Conservation (phyloP, 2,329 filamentous ascomycete species). For the Aureobasidium sp. region DNA sequence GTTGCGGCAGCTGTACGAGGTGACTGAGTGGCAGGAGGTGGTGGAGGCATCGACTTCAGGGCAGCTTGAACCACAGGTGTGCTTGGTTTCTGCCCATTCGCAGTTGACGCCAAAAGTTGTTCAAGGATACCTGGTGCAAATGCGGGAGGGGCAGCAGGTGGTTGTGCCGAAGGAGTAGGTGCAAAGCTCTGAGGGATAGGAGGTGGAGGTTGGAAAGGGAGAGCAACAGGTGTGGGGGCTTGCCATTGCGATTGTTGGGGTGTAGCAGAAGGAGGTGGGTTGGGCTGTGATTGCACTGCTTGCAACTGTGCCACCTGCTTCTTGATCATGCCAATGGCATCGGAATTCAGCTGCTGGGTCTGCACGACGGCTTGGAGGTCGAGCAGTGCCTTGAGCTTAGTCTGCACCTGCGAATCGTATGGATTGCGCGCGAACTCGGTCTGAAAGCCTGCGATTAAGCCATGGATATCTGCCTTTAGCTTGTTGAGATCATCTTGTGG, state of each 20-base stretch:
- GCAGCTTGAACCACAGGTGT: slow-evolving; percentile 31
- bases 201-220: slow-evolving; percentile 24
- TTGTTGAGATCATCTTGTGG: slow-evolving; percentile 43
- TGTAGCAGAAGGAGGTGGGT: slow-evolving; percentile 24
- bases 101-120: slow-evolving; percentile 29
- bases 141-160: slow-evolving; percentile 22
- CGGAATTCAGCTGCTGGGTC: slow-evolving; percentile 67
- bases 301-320: slow-evolving; percentile 74
- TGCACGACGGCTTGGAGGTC: slow-evolving; percentile 77
- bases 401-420: slow-evolving; percentile 67
- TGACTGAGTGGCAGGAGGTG: background rate
- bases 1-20: slow-evolving; percentile 12
- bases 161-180: slow-evolving; percentile 22
- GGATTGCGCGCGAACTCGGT: slow-evolving; percentile 68
- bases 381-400: slow-evolving; percentile 74
- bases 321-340: slow-evolving; percentile 78
- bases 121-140: slow-evolving; percentile 27
- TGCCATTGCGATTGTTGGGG: slow-evolving; percentile 27
- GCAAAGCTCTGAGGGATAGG: slow-evolving; percentile 20
- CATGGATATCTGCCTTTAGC: slow-evolving; percentile 76
- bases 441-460: slow-evolving; percentile 66
- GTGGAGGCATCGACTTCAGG: slow-evolving; percentile 24
- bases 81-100: slow-evolving; percentile 30
- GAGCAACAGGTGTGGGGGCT: slow-evolving; percentile 18
- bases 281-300: slow-evolving; percentile 51